These are phyloP conservation scores for Lasiodiplodia sp. DNA, from an alignment of 2,329 filamentous ascomycete species.

Conservation along the genomic window DNA sequence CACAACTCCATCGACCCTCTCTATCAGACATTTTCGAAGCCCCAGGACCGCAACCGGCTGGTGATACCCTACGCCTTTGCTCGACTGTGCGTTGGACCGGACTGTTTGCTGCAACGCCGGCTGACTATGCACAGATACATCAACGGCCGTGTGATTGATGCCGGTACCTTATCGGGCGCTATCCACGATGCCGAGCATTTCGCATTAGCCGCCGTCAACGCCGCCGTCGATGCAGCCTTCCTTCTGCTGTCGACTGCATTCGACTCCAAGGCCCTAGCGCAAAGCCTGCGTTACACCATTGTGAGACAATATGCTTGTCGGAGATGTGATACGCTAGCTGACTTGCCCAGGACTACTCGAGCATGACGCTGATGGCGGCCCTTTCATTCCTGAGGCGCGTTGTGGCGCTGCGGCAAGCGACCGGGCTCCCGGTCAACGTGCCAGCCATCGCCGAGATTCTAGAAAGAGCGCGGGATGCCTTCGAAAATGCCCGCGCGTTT, in stretches of 20 bases:
- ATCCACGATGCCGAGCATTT: neutral
- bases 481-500: neutral
- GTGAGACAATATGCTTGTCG: neutral
- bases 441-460: neutral
- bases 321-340: neutral
- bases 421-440: neutral
- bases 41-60: constrained; percentile 12
- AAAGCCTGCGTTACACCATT: constrained; percentile 6
- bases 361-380: neutral
- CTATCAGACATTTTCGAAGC: constrained; percentile 9
- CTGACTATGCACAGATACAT: neutral
- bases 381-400: neutral
- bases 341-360: constrained; percentile 7
- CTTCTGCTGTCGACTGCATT: constrained; percentile 6
- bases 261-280: neutral
- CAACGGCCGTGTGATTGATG: neutral
- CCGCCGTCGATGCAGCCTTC: constrained; percentile 1
- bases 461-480: neutral
- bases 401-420: neutral
- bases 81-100: neutral
- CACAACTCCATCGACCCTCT: constrained; percentile 7
- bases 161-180: neutral
- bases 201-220: neutral
- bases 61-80: constrained; percentile 8
- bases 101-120: too few species aligned